Conservation (phyloP, 257 asterid genomes). For the Lycium ferocissimum region DNA sequence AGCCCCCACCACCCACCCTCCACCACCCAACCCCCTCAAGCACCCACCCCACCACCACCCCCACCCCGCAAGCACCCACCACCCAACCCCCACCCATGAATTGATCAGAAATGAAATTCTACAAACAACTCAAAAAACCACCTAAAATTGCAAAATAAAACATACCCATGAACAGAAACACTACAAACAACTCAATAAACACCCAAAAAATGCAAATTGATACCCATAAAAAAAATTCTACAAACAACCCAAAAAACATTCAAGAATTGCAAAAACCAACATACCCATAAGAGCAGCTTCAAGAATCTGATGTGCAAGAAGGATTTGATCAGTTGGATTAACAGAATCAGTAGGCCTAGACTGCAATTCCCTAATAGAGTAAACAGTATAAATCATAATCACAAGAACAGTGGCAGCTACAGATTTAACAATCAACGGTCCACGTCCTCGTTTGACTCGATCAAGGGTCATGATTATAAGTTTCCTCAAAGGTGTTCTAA, state of each 20-base stretch:
- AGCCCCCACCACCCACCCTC: too few species aligned
- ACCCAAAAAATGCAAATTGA: neutral
- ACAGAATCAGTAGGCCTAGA: constrained; percentile 40
- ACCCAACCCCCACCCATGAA: too few species aligned
- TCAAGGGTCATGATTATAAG: constrained; percentile 45
- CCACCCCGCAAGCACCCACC: too few species aligned
- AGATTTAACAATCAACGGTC: constrained; percentile 48
- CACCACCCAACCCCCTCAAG: too few species aligned
- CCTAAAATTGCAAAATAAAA: too few species aligned
- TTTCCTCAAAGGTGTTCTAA: constrained; percentile 53
- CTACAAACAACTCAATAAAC: neutral
- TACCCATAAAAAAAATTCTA: too few species aligned
- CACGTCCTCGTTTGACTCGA: constrained; percentile 51
- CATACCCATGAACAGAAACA: neutral
- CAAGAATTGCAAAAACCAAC: neutral
- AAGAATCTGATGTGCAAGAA: constrained; percentile 34
- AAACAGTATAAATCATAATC: constrained; percentile 43
- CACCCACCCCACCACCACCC: too few species aligned
- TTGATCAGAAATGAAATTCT: neutral
- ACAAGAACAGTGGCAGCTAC: constrained; percentile 44
- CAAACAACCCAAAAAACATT: neutral
- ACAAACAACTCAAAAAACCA: neutral
- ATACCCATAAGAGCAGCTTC: constrained; percentile 42
- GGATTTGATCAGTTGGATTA: constrained; percentile 38
- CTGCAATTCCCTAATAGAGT: constrained; percentile 37